phyloP scores from a whole-genome alignment of 352 stramenopile genomes.

The Globisporangium nodosum region DNA sequence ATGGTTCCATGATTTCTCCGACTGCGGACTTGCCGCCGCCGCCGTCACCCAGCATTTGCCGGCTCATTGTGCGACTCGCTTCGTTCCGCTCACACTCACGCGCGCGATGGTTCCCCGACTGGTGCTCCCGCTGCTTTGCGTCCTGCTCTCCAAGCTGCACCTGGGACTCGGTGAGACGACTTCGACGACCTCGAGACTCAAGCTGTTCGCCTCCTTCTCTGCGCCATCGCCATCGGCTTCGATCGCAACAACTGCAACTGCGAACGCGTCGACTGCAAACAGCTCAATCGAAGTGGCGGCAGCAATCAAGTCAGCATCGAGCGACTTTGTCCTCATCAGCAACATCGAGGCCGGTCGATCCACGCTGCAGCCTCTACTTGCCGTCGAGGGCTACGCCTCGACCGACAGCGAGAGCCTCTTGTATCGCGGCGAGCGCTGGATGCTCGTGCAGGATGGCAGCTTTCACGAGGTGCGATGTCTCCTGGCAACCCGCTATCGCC shows the following conservation, averaged over 20 bases:
- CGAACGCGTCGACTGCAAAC: background rate
- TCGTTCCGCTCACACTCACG: no score
- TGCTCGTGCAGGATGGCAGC: constrained; percentile 12
- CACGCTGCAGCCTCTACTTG: background rate
- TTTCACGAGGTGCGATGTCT: constrained; percentile 1
- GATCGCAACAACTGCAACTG: background rate
- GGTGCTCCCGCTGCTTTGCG: background rate
- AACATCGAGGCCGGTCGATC: background rate
- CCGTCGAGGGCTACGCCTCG: constrained; percentile 2
- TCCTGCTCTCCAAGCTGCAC: background rate
- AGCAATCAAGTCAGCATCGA: constrained; percentile 4
- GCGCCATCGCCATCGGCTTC: background rate
- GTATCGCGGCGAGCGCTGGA: constrained; percentile 11
- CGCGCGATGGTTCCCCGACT: background rate
- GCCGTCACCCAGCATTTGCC: no score
- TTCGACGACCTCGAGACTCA: background rate
- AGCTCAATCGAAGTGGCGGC: background rate
- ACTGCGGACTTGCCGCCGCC: no score
- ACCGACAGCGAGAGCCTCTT: constrained; percentile 9
- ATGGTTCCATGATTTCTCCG: no score
- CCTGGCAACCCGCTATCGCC: background rate
- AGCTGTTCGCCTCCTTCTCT: constrained; percentile 6
- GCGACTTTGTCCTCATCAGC: constrained; percentile 15
- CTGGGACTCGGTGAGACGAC: background rate
- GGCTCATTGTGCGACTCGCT: background rate